Evolutionary conservation across 2,329 filamentous ascomycete species (phyloP).

Genomic region (Paradendryphiella salina): DNA sequence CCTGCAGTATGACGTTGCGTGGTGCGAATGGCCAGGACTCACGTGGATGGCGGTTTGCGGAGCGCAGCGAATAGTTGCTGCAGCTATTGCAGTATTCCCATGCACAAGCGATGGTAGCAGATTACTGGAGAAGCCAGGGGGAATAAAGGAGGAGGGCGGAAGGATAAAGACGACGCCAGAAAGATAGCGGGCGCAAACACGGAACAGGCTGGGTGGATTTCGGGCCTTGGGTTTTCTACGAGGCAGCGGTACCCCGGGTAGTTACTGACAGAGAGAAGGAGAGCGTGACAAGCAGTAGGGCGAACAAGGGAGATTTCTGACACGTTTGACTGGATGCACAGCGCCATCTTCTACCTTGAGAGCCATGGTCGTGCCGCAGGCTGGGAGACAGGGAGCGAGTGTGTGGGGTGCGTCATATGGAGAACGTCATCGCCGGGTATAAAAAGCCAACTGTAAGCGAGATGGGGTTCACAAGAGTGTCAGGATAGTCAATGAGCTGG

Average conservation of each 20-base stretch:
- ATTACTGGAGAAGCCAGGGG: constrained; percentile 8
- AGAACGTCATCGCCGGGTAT: constrained; percentile 11
- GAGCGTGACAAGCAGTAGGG: constrained; percentile 9
- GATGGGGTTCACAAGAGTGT: not conserved
- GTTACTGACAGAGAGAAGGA: constrained; percentile 1
- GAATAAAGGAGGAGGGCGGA: constrained; percentile 10
- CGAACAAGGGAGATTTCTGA: constrained; percentile 8
- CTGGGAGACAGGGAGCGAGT: not conserved
- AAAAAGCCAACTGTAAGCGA: constrained; percentile 1
- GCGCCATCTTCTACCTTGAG: constrained; percentile 4
- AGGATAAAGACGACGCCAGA: constrained; percentile 4
- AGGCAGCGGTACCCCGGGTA: constrained; percentile 16
- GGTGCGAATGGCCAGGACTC: constrained; percentile 10
- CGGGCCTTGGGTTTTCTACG: constrained; percentile 20
- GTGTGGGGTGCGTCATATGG: constrained; percentile 11
- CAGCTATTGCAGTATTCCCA: constrained; percentile 25
- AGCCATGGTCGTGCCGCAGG: constrained; percentile 9
- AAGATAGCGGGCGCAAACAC: constrained; percentile 16
- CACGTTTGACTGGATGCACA: constrained; percentile 16
- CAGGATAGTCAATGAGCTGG: not conserved
- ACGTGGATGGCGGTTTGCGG: constrained; percentile 13
- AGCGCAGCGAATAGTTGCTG: constrained; percentile 28
- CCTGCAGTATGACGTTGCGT: constrained; percentile 25
- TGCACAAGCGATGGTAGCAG: constrained; percentile 21
- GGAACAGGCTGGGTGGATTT: constrained; percentile 22